These are phyloP conservation scores for Aspergillus sp. DNA, from an alignment of 2,329 filamentous ascomycete genomes.

Conservation along the genomic window DNA sequence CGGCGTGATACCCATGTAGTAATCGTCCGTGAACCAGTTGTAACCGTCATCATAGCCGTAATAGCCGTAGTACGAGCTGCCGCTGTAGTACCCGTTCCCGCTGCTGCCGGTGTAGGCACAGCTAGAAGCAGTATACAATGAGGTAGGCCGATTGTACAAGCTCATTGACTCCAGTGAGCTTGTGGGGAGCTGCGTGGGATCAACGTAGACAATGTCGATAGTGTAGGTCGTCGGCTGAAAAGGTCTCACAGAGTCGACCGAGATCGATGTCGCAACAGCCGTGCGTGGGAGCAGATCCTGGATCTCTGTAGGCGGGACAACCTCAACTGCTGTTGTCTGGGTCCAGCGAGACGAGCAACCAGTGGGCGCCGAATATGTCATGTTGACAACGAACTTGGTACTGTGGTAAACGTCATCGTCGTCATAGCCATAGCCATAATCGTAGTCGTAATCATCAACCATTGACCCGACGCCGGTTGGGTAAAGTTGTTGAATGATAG, in stretches of 20 bases:
- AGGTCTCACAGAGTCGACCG: slow-evolving; percentile 22
- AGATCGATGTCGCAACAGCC: slow-evolving; percentile 24
- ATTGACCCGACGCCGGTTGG: slow-evolving; percentile 26
- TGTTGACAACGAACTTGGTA: slow-evolving; percentile 30
- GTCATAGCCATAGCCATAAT: not conserved
- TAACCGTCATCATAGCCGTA: slow-evolving; percentile 11
- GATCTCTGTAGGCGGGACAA: slow-evolving; percentile 23
- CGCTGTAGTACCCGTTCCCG: slow-evolving; percentile 4
- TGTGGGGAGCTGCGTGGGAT: slow-evolving; percentile 33
- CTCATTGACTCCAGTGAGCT: slow-evolving; percentile 25
- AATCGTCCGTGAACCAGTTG: slow-evolving; percentile 28
- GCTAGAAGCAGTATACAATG: slow-evolving; percentile 16
- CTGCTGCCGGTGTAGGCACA: slow-evolving; percentile 18
- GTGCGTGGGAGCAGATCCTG: slow-evolving; percentile 24
- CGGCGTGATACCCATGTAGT: slow-evolving; percentile 25
- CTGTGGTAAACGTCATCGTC: slow-evolving; percentile 11
- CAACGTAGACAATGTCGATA: slow-evolving; percentile 28
- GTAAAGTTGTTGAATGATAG: slow-evolving; percentile 32
- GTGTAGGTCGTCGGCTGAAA: slow-evolving; percentile 32
- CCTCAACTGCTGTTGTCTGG: slow-evolving; percentile 23
- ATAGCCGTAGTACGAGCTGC: not conserved
- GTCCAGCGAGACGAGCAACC: slow-evolving; percentile 33
- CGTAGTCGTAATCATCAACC: slow-evolving; percentile 2
- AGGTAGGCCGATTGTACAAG: slow-evolving; percentile 16
- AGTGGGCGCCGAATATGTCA: slow-evolving; percentile 32